Evolutionary conservation across 2,329 filamentous ascomycete genomes (phyloP).

Genomic region (Aulographum hederae): DNA sequence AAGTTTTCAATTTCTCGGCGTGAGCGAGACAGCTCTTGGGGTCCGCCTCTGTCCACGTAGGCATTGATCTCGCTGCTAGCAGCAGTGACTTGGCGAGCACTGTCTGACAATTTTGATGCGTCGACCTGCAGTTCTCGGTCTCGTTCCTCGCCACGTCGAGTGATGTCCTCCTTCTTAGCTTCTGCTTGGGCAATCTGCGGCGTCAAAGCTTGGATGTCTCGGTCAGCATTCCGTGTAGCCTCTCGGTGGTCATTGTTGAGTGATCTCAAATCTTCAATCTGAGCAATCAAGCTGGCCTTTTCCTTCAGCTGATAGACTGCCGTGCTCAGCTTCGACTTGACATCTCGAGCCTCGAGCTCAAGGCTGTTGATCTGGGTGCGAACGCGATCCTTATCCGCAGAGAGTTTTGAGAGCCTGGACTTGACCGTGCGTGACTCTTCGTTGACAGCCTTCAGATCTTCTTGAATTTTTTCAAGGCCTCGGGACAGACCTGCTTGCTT

Average conservation of each 20-base stretch:
- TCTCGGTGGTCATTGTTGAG: slow-evolving; percentile 52
- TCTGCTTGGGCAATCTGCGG: slow-evolving; percentile 63
- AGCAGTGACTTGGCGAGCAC: slow-evolving; percentile 57
- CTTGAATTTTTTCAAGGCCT: slow-evolving; percentile 69
- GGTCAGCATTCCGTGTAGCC: slow-evolving; percentile 49
- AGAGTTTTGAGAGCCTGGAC: slow-evolving; percentile 44
- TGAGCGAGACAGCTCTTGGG: slow-evolving; percentile 49
- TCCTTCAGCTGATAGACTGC: slow-evolving; percentile 63
- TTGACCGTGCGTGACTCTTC: slow-evolving; percentile 51
- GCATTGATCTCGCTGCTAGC: slow-evolving; percentile 61
- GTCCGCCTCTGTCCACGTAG: slow-evolving; percentile 62
- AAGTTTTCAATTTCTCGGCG: slow-evolving; percentile 50
- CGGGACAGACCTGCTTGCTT: slow-evolving; percentile 41
- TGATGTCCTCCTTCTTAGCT: slow-evolving; percentile 58
- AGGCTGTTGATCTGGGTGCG: slow-evolving; percentile 49
- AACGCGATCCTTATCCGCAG: slow-evolving; percentile 51
- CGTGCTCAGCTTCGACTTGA: slow-evolving; percentile 52
- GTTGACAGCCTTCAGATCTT: slow-evolving; percentile 46
- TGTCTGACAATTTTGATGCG: slow-evolving; percentile 53
- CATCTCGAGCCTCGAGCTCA: slow-evolving; percentile 61
- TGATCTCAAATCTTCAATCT: slow-evolving; percentile 56
- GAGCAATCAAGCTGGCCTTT: slow-evolving; percentile 50
- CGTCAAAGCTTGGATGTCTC: slow-evolving; percentile 53
- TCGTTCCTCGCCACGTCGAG: slow-evolving; percentile 49
- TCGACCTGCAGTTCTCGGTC: slow-evolving; percentile 56